Percentiles rank a stretch among this genome's conserved stretches.
Conservation (phyloP, 2,329 filamentous ascomycete species). For the Capronia epimyces region DNA sequence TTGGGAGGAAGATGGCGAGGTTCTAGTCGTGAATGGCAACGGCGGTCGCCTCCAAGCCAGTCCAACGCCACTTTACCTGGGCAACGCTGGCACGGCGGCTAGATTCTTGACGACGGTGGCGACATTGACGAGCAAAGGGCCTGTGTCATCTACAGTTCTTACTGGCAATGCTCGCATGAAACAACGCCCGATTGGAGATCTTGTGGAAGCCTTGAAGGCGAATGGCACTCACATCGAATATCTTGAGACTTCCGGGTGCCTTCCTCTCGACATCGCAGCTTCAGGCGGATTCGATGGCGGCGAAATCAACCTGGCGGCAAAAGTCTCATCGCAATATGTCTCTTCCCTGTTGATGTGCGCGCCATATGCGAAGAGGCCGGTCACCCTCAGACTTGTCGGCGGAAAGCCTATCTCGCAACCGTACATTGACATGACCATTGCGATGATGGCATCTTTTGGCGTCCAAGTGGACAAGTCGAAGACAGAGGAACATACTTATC, state of each 20-base stretch:
- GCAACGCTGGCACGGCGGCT: constrained; percentile 93
- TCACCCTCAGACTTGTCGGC: constrained; percentile 85
- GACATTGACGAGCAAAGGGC: constrained; percentile 66
- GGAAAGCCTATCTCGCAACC: constrained; percentile 94
- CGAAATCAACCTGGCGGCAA: constrained; percentile 84
- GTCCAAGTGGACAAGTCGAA: constrained; percentile 70
- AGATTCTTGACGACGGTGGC: constrained; percentile 91
- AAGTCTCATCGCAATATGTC: constrained; percentile 97
- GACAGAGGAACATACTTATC: constrained; percentile 82
- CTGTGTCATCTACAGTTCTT: constrained; percentile 65
- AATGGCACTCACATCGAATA: constrained; percentile 89
- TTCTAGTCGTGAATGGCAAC: constrained; percentile 81
- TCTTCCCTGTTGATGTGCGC: constrained; percentile 96
- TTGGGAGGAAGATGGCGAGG: constrained; percentile 92
- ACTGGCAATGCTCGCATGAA: constrained; percentile 98
- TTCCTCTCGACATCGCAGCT: constrained; percentile 77
- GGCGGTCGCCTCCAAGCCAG: constrained; percentile 79
- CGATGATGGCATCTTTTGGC: constrained; percentile 95
- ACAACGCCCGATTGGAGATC: constrained; percentile 81
- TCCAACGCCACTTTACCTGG: constrained; percentile 74
- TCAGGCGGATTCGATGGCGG: constrained; percentile 79
- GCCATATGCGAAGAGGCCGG: constrained; percentile 89
- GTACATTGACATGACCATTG: constrained; percentile 98
- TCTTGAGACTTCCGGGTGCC: constrained; percentile 72
- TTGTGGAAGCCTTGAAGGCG: constrained; percentile 79